Percentiles rank a stretch among this genome's conserved stretches.
These are phyloP conservation scores for Trypanosoma theileri DNA, from an alignment of 208 protist genomes.

Conservation along the genomic window DNA sequence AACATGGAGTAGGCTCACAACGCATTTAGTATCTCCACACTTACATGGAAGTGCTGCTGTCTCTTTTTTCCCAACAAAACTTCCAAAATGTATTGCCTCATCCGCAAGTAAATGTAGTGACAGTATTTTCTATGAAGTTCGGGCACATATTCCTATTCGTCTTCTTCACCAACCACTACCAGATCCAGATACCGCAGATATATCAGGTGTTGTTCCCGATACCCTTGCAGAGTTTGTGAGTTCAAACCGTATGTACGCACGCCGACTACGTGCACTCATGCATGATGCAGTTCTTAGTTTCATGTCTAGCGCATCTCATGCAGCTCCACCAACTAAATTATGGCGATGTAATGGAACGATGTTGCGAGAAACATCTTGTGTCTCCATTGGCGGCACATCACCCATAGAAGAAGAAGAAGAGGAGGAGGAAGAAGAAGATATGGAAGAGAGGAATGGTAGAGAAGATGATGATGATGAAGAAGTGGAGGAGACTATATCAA, in stretches of 20 bases:
- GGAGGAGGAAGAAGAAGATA: too few species aligned
- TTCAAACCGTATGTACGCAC: conserved; percentile 10
- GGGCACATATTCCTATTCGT: conserved; percentile 25
- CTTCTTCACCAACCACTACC: neutral
- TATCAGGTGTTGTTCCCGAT: neutral
- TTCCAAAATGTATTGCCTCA: conserved; percentile 9
- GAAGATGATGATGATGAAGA: neutral
- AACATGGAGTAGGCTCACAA: conserved; percentile 20
- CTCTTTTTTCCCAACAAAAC: conserved; percentile 24
- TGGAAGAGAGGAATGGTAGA: too few species aligned
- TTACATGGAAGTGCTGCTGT: neutral
- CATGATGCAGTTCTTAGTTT: conserved; percentile 26
- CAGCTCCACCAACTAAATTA: too few species aligned
- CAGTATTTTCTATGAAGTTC: conserved; percentile 19
- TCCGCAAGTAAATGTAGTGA: neutral
- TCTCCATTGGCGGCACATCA: too few species aligned
- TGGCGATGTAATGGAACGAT: too few species aligned
- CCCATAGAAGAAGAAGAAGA: too few species aligned
- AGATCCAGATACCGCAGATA: too few species aligned
- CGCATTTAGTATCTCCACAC: neutral
- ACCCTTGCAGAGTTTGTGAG: conserved; percentile 22
- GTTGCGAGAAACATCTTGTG: too few species aligned
- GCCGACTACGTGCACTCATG: conserved; percentile 19
- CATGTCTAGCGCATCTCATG: conserved; percentile 1
- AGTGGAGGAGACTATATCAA: neutral